A percentile compares a stretch with the other conserved stretches of the same genome.
These are phyloP conservation scores for Clathrospora elynae DNA, from an alignment of 2,329 filamentous ascomycete genomes.

Conservation along the genomic window DNA sequence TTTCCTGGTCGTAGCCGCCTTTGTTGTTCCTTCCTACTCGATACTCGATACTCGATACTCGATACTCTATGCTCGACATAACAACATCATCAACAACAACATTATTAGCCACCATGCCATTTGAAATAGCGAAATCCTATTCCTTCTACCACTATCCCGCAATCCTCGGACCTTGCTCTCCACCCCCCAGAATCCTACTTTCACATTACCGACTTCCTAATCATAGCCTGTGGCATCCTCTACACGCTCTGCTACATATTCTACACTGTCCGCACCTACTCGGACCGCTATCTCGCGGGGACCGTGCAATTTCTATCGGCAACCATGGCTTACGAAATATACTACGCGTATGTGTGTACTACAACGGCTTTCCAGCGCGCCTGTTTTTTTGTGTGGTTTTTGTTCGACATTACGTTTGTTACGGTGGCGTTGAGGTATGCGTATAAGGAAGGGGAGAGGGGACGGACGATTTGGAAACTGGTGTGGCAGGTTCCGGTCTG, in stretches of 20 bases:
- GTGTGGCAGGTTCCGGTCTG: slow-evolving; percentile 35
- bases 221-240: slow-evolving; percentile 48
- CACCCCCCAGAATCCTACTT: slow-evolving; percentile 49
- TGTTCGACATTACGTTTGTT: slow-evolving; percentile 46
- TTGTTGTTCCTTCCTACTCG: neutral
- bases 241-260: slow-evolving; percentile 51
- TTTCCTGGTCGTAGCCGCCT: neutral
- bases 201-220: slow-evolving; percentile 50
- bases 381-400: slow-evolving; percentile 49
- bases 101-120: slow-evolving; percentile 30
- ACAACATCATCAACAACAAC: neutral
- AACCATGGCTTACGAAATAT: slow-evolving; percentile 50
- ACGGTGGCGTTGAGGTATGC: slow-evolving; percentile 40
- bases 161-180: slow-evolving; percentile 55
- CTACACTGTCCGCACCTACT: slow-evolving; percentile 47
- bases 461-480: slow-evolving; percentile 29
- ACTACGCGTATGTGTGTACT: slow-evolving; percentile 48
- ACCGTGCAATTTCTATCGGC: slow-evolving; percentile 37
- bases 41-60: neutral
- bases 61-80: neutral
- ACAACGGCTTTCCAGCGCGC: slow-evolving; percentile 41
- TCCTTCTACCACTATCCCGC: slow-evolving; percentile 57
- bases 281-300: slow-evolving; percentile 44
- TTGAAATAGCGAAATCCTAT: slow-evolving; percentile 36
- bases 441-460: slow-evolving; percentile 30